Conservation (phyloP, 2,329 filamentous ascomycete genomes). For the Lachnellula subtilissima region DNA sequence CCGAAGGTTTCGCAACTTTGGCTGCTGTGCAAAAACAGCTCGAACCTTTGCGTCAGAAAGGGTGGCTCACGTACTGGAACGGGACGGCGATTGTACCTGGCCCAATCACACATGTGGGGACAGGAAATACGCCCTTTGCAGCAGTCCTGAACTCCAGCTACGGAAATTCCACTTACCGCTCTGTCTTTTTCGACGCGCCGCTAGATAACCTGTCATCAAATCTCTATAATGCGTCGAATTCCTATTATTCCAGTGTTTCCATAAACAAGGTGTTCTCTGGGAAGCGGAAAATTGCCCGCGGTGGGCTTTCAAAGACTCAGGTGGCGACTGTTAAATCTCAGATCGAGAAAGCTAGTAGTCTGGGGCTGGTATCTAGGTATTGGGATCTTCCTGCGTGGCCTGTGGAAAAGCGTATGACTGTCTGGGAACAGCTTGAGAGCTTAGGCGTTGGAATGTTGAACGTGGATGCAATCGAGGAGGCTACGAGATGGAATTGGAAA, state of each 20-base stretch:
- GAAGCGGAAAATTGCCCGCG: slow-evolving; percentile 3
- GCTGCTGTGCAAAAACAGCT: slow-evolving; percentile 37
- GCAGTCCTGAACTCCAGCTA: slow-evolving; percentile 30
- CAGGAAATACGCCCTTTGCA: slow-evolving; percentile 43
- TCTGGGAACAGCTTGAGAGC: slow-evolving; percentile 37
- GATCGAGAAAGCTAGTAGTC: slow-evolving; percentile 30
- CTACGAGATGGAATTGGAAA: slow-evolving; percentile 24
- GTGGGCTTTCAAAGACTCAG: slow-evolving; percentile 19
- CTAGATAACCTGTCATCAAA: slow-evolving; percentile 30
- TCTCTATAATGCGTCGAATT: slow-evolving; percentile 3
- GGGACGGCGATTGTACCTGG: slow-evolving; percentile 33
- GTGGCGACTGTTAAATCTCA: slow-evolving; percentile 20
- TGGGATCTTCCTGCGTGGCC: slow-evolving; percentile 42
- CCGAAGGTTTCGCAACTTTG: slow-evolving; percentile 34
- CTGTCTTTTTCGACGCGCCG: slow-evolving; percentile 46
- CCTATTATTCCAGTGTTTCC: slow-evolving; percentile 25
- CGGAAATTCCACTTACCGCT: slow-evolving; percentile 36
- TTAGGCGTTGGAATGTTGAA: slow-evolving; percentile 39
- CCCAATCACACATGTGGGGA: slow-evolving; percentile 47
- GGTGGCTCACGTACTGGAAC: slow-evolving; percentile 34
- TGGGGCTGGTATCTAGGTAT: slow-evolving; percentile 38
- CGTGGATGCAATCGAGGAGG: slow-evolving; percentile 39
- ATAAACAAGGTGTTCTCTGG: slow-evolving; percentile 11
- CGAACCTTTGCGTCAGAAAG: slow-evolving; percentile 36
- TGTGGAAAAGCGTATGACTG: slow-evolving; percentile 31